Evolutionary conservation across 768 basidiomycete genomes (phyloP).

Genomic region (Mycena indigotica): DNA sequence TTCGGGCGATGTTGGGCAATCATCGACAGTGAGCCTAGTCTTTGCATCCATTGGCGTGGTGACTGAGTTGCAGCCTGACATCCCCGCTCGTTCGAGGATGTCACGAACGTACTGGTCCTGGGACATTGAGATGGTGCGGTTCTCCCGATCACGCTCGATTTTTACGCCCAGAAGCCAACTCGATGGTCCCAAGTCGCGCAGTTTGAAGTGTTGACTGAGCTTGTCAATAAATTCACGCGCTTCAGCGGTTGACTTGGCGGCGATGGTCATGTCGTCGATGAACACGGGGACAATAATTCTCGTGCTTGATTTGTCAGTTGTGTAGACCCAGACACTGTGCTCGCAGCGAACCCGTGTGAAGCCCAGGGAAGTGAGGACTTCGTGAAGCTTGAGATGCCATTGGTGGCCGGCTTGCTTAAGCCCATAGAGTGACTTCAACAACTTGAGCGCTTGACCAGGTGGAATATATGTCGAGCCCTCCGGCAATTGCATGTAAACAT

Average conservation of each 20-base stretch:
- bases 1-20: conserved; percentile 1
- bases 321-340: conserved; percentile 27
- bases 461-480: conserved; percentile 26
- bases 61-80: conserved; percentile 17
- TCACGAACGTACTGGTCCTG: conserved; percentile 6
- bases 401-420: conserved; percentile 33
- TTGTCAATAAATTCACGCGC: conserved; percentile 11
- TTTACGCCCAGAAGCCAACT: conserved; percentile 22
- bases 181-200: conserved; percentile 21
- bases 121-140: conserved; percentile 1
- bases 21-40: conserved; percentile 6
- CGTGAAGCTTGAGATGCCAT: conserved; percentile 30
- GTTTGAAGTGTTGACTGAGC: conserved; percentile 18
- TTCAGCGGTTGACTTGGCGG: background rate
- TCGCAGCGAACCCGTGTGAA: conserved; percentile 28
- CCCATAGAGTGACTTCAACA: conserved; percentile 36
- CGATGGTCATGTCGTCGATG: background rate
- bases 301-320: background rate
- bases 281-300: background rate
- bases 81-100: conserved; percentile 13
- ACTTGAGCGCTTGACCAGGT: conserved; percentile 21
- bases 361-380: conserved; percentile 23
- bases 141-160: conserved; percentile 13
- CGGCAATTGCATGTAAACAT: conserved; percentile 37
- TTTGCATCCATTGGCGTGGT: conserved; percentile 24